A percentile compares a stretch with the other conserved stretches of the same genome.
Evolutionary conservation across 805 yeast genomes (phyloP).

Genomic region (Lachancea fermentati): DNA sequence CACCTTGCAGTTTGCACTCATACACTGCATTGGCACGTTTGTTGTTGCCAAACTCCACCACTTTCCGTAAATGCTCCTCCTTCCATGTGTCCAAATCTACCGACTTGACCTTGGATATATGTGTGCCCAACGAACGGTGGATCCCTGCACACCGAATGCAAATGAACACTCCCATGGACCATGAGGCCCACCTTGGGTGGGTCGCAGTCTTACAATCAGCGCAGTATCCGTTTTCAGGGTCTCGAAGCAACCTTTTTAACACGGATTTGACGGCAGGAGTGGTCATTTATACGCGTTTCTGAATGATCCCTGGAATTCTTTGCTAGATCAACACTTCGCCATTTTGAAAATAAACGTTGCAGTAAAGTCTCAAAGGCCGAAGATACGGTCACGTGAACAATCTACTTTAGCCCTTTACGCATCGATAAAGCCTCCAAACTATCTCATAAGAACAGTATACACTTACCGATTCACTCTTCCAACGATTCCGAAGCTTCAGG

Average conservation of each 20-base stretch:
- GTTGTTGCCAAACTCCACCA: slow-evolving; percentile 83
- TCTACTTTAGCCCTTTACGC: no score
- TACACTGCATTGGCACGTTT: slow-evolving; percentile 67
- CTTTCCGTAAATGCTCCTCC: slow-evolving; percentile 76
- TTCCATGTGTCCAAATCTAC: slow-evolving; percentile 97
- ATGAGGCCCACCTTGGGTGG: slow-evolving; percentile 97
- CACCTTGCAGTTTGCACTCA: slow-evolving; percentile 59
- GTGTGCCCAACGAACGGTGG: slow-evolving; percentile 93
- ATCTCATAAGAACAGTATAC: no score
- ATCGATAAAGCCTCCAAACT: no score
- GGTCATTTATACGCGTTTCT: slow-evolving; percentile 29
- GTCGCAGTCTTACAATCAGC: slow-evolving; percentile 87
- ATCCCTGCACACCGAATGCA: slow-evolving; percentile 96
- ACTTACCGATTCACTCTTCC: no score
- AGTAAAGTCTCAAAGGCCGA: no score
- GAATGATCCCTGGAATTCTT: neutral
- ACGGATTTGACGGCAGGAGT: slow-evolving; percentile 43
- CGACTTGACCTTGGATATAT: slow-evolving; percentile 85
- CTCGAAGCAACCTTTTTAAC: slow-evolving; percentile 67
- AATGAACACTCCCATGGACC: slow-evolving; percentile 89
- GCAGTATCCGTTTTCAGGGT: slow-evolving; percentile 70
- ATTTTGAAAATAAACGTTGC: neutral
- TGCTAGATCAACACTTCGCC: neutral
- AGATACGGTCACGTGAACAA: no score
- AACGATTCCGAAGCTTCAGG: no score